A percentile compares a stretch with the other conserved stretches of the same genome.
These are phyloP conservation scores for Yamagishiella unicocca DNA, from an alignment of 139 green algal genomes.

Conservation along the genomic window DNA sequence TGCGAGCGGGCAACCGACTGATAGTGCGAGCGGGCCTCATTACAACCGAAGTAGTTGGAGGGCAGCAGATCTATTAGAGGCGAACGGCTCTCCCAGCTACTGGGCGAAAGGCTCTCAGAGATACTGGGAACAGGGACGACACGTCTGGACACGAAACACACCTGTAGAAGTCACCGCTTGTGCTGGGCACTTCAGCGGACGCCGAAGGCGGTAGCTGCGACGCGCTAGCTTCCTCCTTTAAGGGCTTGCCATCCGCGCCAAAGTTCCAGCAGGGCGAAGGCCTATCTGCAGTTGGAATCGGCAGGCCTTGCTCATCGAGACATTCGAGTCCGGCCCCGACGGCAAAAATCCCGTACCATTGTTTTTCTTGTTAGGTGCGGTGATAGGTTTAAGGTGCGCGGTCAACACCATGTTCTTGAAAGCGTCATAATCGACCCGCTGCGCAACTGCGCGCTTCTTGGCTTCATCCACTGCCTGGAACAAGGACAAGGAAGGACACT, in stretches of 20 bases:
- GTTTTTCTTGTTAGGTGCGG: constrained; percentile 22
- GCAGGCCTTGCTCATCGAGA: not conserved
- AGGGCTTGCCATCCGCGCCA: constrained; percentile 30
- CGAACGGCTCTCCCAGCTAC: too few species aligned
- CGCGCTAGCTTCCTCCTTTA: not conserved
- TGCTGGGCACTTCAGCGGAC: constrained; percentile 12
- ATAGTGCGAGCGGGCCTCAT: too few species aligned
- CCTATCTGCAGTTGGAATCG: constrained; percentile 13
- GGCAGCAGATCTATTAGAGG: too few species aligned
- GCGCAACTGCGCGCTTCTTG: constrained; percentile 75
- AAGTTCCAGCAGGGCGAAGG: constrained; percentile 46
- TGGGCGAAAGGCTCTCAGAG: too few species aligned
- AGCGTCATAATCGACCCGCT: constrained; percentile 79
- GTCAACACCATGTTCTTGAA: constrained; percentile 84
- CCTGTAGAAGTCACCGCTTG: constrained; percentile 50
- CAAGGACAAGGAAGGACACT: not conserved
- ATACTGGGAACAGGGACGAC: too few species aligned
- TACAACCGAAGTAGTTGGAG: too few species aligned
- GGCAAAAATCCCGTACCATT: not conserved
- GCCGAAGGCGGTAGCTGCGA: not conserved
- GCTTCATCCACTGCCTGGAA: constrained; percentile 62
- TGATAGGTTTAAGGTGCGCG: constrained; percentile 61
- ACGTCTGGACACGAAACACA: too few species aligned
- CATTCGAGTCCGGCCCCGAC: not conserved
- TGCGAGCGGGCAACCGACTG: too few species aligned